Evolutionary conservation across 352 stramenopile species (phyloP).

Genomic region (Phytophthora syringae): DNA sequence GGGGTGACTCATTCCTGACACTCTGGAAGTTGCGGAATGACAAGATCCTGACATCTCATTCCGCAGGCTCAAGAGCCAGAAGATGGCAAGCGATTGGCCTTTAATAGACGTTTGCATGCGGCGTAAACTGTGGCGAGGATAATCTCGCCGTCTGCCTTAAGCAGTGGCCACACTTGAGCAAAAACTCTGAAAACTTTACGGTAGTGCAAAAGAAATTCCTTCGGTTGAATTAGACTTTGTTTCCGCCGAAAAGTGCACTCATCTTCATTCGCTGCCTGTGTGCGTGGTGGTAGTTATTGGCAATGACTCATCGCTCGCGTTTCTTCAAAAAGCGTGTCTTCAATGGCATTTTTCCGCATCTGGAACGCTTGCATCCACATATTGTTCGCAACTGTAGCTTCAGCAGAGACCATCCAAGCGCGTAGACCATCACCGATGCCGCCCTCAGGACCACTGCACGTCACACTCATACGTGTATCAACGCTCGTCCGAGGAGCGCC

Average conservation of each 20-base stretch:
- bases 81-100: neutral
- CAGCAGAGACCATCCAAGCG: constrained; percentile 11
- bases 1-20: neutral
- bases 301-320: no score
- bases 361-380: constrained; percentile 20
- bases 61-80: neutral
- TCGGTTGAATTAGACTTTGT: neutral
- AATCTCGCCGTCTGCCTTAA: no score
- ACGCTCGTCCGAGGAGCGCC: neutral
- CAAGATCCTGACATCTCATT: neutral
- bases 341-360: constrained; percentile 16
- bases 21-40: neutral
- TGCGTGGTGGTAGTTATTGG: neutral
- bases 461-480: constrained; percentile 16
- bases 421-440: constrained; percentile 16
- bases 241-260: neutral
- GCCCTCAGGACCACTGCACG: constrained; percentile 1
- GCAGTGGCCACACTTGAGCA: no score
- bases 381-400: neutral
- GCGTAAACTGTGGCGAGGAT: neutral
- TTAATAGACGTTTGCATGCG: neutral
- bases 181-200: no score
- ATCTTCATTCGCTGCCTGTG: neutral
- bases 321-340: constrained; percentile 30
- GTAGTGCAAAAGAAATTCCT: no score